These are phyloP conservation scores for Monosporascus ibericus DNA, from an alignment of 2,329 filamentous ascomycete species.

Conservation along the genomic window DNA sequence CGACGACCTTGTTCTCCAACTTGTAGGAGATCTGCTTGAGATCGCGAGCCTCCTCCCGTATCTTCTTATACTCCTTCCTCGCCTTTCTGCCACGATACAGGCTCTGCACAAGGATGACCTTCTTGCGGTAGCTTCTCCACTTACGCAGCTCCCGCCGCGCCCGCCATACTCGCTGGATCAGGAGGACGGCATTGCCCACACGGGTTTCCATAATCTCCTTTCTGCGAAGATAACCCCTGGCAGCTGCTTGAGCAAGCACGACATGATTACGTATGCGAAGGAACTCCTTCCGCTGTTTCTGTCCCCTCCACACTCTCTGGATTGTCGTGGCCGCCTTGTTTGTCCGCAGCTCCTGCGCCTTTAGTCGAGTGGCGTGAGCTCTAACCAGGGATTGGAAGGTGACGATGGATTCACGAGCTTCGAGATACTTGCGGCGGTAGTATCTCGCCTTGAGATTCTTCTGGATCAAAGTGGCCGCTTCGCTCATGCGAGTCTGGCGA, in stretches of 20 bases:
- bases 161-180: conserved; percentile 89
- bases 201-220: conserved; percentile 92
- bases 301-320: conserved; percentile 89
- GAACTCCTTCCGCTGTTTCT: conserved; percentile 81
- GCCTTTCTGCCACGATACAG: conserved; percentile 84
- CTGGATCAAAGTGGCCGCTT: conserved; percentile 95
- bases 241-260: conserved; percentile 79
- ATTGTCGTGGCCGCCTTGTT: conserved; percentile 88
- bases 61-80: conserved; percentile 77
- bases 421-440: conserved; percentile 85
- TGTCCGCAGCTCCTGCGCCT: conserved; percentile 73
- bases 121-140: conserved; percentile 86
- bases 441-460: conserved; percentile 97
- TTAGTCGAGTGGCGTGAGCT: conserved; percentile 70
- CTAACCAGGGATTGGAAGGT: conserved; percentile 72
- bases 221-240: conserved; percentile 87
- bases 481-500: conserved; percentile 82
- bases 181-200: conserved; percentile 80
- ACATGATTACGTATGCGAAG: conserved; percentile 73
- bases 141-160: conserved; percentile 68
- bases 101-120: conserved; percentile 85
- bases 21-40: conserved; percentile 99
- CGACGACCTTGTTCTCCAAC: conserved; percentile 98
- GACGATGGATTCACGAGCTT: conserved; percentile 76
- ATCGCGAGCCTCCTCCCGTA: conserved; percentile 93